Evolutionary conservation across 2,329 filamentous ascomycete species (phyloP), one percentile per base, ranked within the genome.

Genomic region (Fusarium sp.): DNA sequence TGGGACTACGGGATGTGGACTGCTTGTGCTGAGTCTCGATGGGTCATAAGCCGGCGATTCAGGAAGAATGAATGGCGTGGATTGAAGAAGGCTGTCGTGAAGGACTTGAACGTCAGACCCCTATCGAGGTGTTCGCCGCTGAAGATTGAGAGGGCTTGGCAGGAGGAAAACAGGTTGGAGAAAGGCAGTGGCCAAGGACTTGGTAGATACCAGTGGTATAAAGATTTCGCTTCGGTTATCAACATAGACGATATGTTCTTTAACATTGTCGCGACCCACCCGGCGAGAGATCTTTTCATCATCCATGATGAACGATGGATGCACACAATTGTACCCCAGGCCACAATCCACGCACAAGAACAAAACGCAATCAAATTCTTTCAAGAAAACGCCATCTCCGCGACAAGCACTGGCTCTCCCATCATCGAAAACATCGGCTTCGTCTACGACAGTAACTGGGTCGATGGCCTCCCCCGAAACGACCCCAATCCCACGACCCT

Each of bases 1-100:
- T 62, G 53, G 53, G 60, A 62, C 18, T 25, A 31, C 15, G 60
- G 60, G 14, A 14, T 62, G 4, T 62, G 60, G 60, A n/a, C 22
- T 2, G 60, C 60, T 5, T 62, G 60, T 22, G 5, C 1, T 14
- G 60, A 62, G 18, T 62, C 60, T 27, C 29, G 60, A 22, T 11
- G 36, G 17, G 35, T 58, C 6, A 49, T 62, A 1, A 18, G 5
- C 31, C 39, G 25, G 17, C 29, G 25, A 2, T 62, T 62, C 35
- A n/a, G 18, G 20, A n/a, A 13, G 7, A 27, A n/a, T 5, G 10
- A 36, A 15, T 60, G 57, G 57, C 17, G 12, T 20, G 6, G 4
- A 10, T 7, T 44, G 4, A 53, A 15, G n/a, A 5, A 7, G 9
- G 11, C 9, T 11, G 10, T 58, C 13, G 12, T 22, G 4, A 6